These are phyloP conservation scores for Monosporozyma solicola DNA, from an alignment of 805 yeast species.

Conservation along the genomic window DNA sequence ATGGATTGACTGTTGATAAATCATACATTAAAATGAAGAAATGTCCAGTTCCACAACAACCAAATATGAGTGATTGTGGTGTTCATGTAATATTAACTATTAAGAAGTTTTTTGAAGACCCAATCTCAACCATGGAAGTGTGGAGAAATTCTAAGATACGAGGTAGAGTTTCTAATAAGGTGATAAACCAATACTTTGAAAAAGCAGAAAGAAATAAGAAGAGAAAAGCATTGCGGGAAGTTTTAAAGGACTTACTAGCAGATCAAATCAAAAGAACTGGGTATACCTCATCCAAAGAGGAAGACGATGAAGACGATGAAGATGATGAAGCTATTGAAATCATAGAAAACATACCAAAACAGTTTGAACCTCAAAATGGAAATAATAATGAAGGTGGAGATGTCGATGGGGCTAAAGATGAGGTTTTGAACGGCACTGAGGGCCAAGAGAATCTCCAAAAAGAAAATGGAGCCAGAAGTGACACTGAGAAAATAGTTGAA, in stretches of 20 bases:
- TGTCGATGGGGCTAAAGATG: too few relatives aligned
- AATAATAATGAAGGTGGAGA: not conserved
- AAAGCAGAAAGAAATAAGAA: conserved; percentile 19
- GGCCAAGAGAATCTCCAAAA: not conserved
- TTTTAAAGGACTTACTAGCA: conserved; percentile 16
- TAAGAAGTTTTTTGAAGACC: conserved; percentile 45
- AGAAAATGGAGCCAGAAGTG: not conserved
- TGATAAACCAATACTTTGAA: conserved; percentile 23
- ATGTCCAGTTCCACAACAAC: conserved; percentile 69
- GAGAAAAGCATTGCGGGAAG: conserved; percentile 20
- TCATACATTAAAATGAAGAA: conserved; percentile 39
- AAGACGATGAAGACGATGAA: conserved; percentile 8
- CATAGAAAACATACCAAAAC: conserved; percentile 15
- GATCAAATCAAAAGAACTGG: conserved; percentile 12
- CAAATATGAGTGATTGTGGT: conserved; percentile 91
- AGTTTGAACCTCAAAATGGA: not conserved
- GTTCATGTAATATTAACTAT: conserved; percentile 77
- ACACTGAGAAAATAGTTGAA: not conserved
- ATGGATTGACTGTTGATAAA: conserved; percentile 38
- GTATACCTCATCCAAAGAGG: conserved; percentile 5
- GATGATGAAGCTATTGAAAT: conserved; percentile 27
- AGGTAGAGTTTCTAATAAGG: conserved; percentile 11
- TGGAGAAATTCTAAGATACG: conserved; percentile 34
- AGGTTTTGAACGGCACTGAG: too few relatives aligned
- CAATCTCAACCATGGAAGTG: conserved; percentile 37